Base-by-base conservation (phyloP, 139 green algal species). In the Chlamydomonas applanata region DNA sequence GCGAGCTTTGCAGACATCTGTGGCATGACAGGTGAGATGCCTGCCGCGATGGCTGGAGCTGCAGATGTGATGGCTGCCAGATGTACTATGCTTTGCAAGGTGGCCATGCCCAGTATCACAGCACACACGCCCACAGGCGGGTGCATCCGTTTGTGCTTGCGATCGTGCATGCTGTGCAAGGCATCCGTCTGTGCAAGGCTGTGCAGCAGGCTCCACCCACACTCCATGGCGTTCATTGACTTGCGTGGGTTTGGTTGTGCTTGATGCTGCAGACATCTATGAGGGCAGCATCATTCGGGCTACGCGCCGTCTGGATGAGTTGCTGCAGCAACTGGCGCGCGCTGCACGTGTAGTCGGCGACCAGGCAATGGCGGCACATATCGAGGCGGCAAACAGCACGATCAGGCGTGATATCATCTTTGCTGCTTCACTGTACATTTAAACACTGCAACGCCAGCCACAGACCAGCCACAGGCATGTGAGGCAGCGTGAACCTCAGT, bases 391-490 rank as follows among this genome's bases (percentile, higher is more conserved):
- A 34, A 86, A 83, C 33, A 78, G 87, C 24, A 92, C 81, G 13
- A 92, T 99, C 1, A 81, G 92, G 25, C 57, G 94, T 2, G 96
- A 93, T 75, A 93, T 99, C 77, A 95, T 98, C 73, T 99, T 99
- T 84, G 89, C 94, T 7, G 92, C 92, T 3, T 96, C 87, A 2
- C 80, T 99, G 14, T 99, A 99, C 79, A 78, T 98, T 32, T 88
- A 22, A n/a, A n/a, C n/a, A n/a, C n/a, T n/a, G n/a, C n/a, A n/a
- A 57, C 35, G n/a, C 59, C 7, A 7, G 40, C 7, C 40, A 49
- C 11, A 49, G 11, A 49, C 40, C 7, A 19, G 40, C 7, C 40
- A 49, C 7, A 7, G 7, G 40, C 40, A 49, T 49, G 40, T 19
- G 7, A 49, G 7, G 40, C 40, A 49, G 7, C 7, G 40, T 49